Percentiles rank a stretch among this genome's conserved stretches.
Evolutionary conservation across 2,329 filamentous ascomycete species (phyloP).

Genomic region (Penicillium polonicum): DNA sequence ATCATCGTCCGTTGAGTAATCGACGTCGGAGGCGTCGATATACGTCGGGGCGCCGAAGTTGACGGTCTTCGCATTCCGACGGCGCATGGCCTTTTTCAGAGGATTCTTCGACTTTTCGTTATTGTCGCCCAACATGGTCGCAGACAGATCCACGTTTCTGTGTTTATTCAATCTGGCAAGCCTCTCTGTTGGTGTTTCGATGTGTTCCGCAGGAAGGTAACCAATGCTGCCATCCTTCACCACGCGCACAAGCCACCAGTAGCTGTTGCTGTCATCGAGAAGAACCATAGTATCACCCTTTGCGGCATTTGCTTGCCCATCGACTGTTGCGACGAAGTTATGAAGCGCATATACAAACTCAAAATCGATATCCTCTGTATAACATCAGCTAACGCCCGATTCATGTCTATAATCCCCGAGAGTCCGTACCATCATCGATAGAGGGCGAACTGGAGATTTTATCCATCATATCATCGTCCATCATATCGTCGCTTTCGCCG

Average conservation of each 20-base stretch:
- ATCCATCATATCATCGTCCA: conserved; percentile 95
- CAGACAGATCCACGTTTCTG: conserved; percentile 85
- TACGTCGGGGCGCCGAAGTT: conserved; percentile 83
- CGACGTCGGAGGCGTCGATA: conserved; percentile 81
- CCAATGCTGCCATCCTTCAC: conserved; percentile 97
- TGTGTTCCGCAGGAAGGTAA: conserved; percentile 95
- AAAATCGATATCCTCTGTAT: conserved; percentile 98
- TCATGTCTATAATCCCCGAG: conserved; percentile 43
- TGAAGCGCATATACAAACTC: conserved; percentile 98
- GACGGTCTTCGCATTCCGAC: conserved; percentile 80
- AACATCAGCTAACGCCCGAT: conserved; percentile 67
- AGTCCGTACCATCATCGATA: conserved; percentile 84
- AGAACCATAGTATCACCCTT: conserved; percentile 99
- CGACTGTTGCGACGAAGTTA: conserved; percentile 95
- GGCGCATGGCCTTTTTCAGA: conserved; percentile 77
- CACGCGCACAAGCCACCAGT: conserved; percentile 98
- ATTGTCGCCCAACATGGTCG: conserved; percentile 69
- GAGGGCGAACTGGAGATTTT: conserved; percentile 98
- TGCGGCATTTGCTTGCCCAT: conserved; percentile 95
- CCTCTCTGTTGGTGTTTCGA: conserved; percentile 94
- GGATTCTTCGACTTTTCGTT: conserved; percentile 79
- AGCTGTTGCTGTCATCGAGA: conserved; percentile 97
- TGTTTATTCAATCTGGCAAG: conserved; percentile 95
- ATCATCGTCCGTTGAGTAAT: conserved; percentile 81
- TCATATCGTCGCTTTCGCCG: conserved; percentile 65